Evolutionary conservation across 2,329 filamentous ascomycete genomes (phyloP), one percentile per base, ranked within the genome.

Genomic region (Neurospora sp.): DNA sequence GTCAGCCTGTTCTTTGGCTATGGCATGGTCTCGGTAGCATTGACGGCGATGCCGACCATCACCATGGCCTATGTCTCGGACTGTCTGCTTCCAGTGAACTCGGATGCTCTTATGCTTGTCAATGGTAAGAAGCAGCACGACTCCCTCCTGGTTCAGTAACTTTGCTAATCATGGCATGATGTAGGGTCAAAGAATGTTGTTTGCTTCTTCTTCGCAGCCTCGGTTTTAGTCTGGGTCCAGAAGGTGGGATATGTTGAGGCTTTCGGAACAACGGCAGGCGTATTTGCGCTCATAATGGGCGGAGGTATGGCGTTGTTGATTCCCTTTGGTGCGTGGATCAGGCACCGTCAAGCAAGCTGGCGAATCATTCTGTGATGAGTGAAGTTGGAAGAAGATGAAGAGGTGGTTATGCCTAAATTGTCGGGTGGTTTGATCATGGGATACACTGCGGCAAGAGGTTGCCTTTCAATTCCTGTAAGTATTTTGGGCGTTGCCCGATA

Each of bases 191-290:
- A 81, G 75, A 84, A 84, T 71, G 79, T 84, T 38, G 81, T 84
- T 7, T 81, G 82, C 4, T 85, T 84, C 71, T 82, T 82, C 2
- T 83, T 84, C 71, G 72, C 83, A 17, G 82, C 83, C 66, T 82
- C 79, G 1, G 78, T 84, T 28, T 76, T 82, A 3, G 81, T 81
- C 1, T 84, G 82, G 82, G 76, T 78, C 2, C 69, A 74, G 42
- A 42, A 74, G 66, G 75, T 74, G 1, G 76, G 77, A 4, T 78
- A 78, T 46, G 70, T 75, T 15, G 72, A 73, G 66, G 77, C 77
- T 66, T 78, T 78, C 39, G 77, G 76, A 9, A 71, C 73, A 2
- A 76, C 76, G 67, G 75, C 76, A 2, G 77, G 76, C 23, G 75
- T 78, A n/a, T 78, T 74, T 66, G 74, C 76, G 6, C 76, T 73